phyloP scores from a whole-genome alignment of 1,284 basidiomycete species.

The Thelephora terrestris region DNA sequence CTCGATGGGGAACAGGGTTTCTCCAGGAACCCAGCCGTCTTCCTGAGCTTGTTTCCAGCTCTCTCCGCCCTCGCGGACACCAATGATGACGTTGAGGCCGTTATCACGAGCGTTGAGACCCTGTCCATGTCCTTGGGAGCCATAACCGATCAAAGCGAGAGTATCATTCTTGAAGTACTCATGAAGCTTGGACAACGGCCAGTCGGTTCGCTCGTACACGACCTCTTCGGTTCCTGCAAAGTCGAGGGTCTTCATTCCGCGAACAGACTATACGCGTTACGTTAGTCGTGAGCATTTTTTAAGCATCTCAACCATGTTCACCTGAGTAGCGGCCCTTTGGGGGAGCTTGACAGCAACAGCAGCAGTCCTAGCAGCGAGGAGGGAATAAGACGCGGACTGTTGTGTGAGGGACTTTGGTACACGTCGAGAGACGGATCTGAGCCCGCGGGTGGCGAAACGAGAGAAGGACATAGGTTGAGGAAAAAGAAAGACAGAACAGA shows the following conservation, averaged over 20 bases:
- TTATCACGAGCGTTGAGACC: slow-evolving; percentile 99
- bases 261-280: slow-evolving; percentile 19
- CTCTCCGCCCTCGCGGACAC: slow-evolving; percentile 95
- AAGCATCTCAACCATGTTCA: slow-evolving; percentile 16
- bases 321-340: slow-evolving; percentile 33
- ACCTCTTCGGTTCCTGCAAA: slow-evolving; percentile 94
- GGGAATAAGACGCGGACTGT: slow-evolving; percentile 62
- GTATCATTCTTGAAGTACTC: slow-evolving; percentile 99
- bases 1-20: slow-evolving; percentile 97
- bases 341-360: slow-evolving; percentile 28
- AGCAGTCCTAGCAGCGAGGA: slow-evolving; percentile 48
- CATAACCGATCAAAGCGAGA: slow-evolving; percentile 97
- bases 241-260: slow-evolving; percentile 95
- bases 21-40: slow-evolving; percentile 97
- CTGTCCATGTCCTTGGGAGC: slow-evolving; percentile 98
- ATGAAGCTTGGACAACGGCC: slow-evolving; percentile 96
- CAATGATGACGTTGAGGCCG: slow-evolving; percentile 96
- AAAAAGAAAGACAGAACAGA: slow-evolving; percentile 9
- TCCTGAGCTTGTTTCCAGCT: slow-evolving; percentile 94
- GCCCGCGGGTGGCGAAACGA: slow-evolving; percentile 44
- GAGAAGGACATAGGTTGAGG: slow-evolving; percentile 44
- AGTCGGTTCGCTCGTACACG: slow-evolving; percentile 97
- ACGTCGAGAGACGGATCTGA: slow-evolving; percentile 53
- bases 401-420: slow-evolving; percentile 37
- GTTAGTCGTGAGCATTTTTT: background rate